Conservation (phyloP, 495 filamentous ascomycete genomes). For the Ramalina peruviana region DNA sequence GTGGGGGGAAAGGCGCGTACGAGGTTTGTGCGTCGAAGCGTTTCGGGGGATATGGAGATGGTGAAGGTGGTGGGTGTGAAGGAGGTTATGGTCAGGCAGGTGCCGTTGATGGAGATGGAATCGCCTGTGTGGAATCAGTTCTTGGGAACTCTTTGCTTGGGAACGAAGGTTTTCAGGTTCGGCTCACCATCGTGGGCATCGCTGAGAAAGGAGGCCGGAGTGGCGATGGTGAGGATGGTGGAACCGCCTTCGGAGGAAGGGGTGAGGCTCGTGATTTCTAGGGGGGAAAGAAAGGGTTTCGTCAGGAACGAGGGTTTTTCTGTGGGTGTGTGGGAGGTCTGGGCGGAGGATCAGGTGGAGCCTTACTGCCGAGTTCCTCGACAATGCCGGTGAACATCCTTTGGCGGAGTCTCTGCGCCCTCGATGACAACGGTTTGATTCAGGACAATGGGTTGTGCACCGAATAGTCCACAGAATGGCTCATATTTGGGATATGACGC, state of each 20-base stretch:
- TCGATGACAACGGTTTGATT: no score
- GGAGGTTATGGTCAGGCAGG: slow-evolving; percentile 81
- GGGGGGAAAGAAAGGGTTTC: slow-evolving; percentile 7
- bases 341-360: background rate
- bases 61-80: slow-evolving; percentile 64
- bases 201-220: slow-evolving; percentile 56
- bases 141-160: slow-evolving; percentile 80
- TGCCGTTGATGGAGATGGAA: slow-evolving; percentile 29
- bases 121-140: slow-evolving; percentile 47
- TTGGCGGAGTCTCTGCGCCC: no score
- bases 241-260: slow-evolving; percentile 55
- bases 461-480: no score
- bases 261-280: slow-evolving; percentile 74
- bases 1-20: slow-evolving; percentile 36
- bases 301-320: background rate
- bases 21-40: slow-evolving; percentile 89
- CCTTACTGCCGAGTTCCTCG: slow-evolving; percentile 82
- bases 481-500: no score
- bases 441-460: no score
- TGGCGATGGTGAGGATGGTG: slow-evolving; percentile 76
- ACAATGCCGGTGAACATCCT: slow-evolving; percentile 95
- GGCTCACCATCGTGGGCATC: slow-evolving; percentile 49
- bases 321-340: no score
- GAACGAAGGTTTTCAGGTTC: no score
- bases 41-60: slow-evolving; percentile 91